Evolutionary conservation across 1,284 basidiomycete genomes (phyloP), one percentile per base, ranked within the genome.

Genomic region (Hypsizygus ulmarius): DNA sequence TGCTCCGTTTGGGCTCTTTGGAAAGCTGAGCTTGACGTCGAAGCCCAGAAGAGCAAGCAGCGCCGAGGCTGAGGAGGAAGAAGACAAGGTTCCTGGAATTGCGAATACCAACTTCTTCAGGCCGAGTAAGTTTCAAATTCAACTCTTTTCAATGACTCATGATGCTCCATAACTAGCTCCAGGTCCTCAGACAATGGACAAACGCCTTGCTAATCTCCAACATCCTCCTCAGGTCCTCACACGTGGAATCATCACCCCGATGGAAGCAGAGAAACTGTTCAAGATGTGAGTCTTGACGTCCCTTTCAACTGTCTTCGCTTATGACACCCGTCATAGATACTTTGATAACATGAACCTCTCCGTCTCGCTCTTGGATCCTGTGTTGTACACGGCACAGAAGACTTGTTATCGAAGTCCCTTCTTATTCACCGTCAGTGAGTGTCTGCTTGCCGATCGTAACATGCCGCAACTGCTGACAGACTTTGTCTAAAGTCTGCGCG

Each of bases 371-470:
- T 68, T 90, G 18, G 88, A 91, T 58, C 85, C 85, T 6, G 70
- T 74, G n/a, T 71, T 91, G 9, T 88, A 91, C 59, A 87, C 84
- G 0, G 79, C 87, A 8, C 83, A 84, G 50, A 78, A 74, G 53
- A 86, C 82, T n/a, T 80, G 79, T 61, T 75, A 77, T 61, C 78
- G 87, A 14, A 88, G 85, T 53, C 84, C 87, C 0, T 90, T 91
- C 68, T 63, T 91, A 42, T 91, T 91, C 66, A 90, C 88, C 32
- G 86, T 87, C 47, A 80, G 87, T 90, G 59, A 79, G 87, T 79
- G 30, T 37, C 12, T 21, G 9, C 44, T 35, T 40, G 6, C 10
- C 15, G 21, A 21, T 19, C n/a, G 5, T 41, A 8, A 21, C 28
- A 36, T 35, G 14, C 33, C 16, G 11, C 14, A 14, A 3, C 28